Evolutionary conservation across 768 basidiomycete species (phyloP).

Genomic region (Zangia roseola): DNA sequence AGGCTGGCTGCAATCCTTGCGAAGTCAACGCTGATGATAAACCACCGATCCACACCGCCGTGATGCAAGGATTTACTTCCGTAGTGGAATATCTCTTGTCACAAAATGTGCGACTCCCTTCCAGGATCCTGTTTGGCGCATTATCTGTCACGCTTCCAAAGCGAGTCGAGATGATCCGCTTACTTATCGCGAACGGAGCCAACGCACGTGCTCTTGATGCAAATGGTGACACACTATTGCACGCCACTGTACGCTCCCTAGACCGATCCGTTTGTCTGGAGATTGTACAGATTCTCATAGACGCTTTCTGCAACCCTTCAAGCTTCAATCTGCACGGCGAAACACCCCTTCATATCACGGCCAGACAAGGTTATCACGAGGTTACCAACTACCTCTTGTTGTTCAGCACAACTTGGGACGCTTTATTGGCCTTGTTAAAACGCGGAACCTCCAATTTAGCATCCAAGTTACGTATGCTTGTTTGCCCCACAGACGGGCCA

Average conservation of each 20-base stretch:
- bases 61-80: neutral
- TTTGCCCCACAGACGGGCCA: neutral
- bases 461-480: neutral
- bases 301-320: neutral
- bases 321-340: neutral
- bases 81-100: neutral
- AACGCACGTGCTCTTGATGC: neutral
- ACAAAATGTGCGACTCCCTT: neutral
- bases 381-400: neutral
- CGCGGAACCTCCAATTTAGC: neutral
- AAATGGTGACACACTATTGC: neutral
- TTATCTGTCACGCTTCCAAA: neutral
- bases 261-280: neutral
- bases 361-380: neutral
- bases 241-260: neutral
- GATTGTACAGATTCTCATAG: neutral
- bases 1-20: neutral
- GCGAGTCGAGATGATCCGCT: conserved; percentile 1
- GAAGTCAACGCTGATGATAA: neutral
- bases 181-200: conserved; percentile 1
- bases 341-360: neutral
- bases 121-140: neutral
- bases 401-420: neutral
- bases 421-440: neutral
- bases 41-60: neutral